Evolutionary conservation across 1,139 yeast species (phyloP), one percentile per base, ranked within the genome.

Genomic region (Torulaspora pretoriensis): DNA sequence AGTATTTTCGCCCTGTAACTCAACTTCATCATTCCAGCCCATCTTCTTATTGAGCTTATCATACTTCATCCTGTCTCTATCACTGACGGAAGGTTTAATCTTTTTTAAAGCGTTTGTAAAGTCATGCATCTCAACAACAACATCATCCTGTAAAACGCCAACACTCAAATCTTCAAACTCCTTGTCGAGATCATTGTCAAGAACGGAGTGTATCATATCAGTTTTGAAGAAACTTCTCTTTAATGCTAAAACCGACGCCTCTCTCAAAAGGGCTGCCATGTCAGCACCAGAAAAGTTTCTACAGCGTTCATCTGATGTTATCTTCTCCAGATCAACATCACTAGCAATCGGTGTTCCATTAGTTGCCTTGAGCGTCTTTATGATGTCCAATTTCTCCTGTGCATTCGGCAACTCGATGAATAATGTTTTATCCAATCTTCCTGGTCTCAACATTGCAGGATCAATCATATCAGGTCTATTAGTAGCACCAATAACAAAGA

Each of bases 401-500:
- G 80, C 78, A 4, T 80, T 77, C 2, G 98, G 98, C 40, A 92
- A 72, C 63, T 92, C 97, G 35, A 92, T 94, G 65, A 83, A 90
- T 38, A 92, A 71, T 3, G 96, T 90, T 66, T 92, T 92, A 62
- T 92, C 98, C 57, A 92, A 73, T 64, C 98, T 78, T 2, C 98
- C 98, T 0, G 98, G 98, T 62, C 98, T 78, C 43, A 92, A 71
- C 97, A 92, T 92, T 1, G 98, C 98, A 7, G 96, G 92, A 66
- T 92, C 98, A 53, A 92, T 92, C 89, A 92, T 92, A 65, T 92
- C 98, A 0, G 97, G 97, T 63, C 98, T 77, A 60, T 92, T 92
- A 0, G 98, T 92, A 1, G 98, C 98, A 26, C 97, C 98, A 54
- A 92, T 80, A 3, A 92, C 98, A 64, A 84, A 92, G 1, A 92